Base-by-base conservation (phyloP, 2,329 filamentous ascomycete genomes). In the Calonectria honghensis region DNA sequence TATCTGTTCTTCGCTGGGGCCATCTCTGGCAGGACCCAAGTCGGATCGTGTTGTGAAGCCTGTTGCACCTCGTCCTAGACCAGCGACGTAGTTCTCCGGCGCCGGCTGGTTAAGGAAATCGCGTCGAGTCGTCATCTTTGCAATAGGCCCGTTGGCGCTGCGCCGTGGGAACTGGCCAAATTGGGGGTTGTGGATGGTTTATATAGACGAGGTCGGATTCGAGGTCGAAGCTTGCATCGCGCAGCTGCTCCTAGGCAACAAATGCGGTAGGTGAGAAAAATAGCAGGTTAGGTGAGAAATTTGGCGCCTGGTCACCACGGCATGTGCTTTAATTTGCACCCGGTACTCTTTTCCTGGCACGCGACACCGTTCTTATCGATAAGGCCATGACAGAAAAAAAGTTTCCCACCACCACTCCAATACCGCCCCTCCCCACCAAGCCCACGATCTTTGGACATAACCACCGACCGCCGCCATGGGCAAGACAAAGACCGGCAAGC, bases 41-140 rank as follows among this genome's bases (percentile, higher is more conserved):
- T 99, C 97, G 72, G 96, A 98, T 82, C 97, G 93, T 51, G 97
- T 99, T 20, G 97, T 98, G 88, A 99, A 99, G 75, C 97, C 97
- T 10, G 97, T 99, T 29, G 97, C 97, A 87, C 97, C 97, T 90
- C 97, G 94, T 86, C 97, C 97, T 77, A 99, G 93, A 91, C 97
- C 97, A 77, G 97, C 97, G 77, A 99, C 96, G 83, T 96, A 96
- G 85, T 96, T 96, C 81, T 96, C 94, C 16, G 94, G 94, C 70
- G 94, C 94, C 76, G 94, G 93, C 85, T 98, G 96, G 86, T 91
- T 96, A 75, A 98, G 87, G 82, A 98, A 98, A 86, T 98, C 96
- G 82, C 91, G 90, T 88, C 95, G 94, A 81, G 85, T 87, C 65
- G 90, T 86, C 90, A 91, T 91, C n/a, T 76, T 86, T 75, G 75